These are phyloP conservation scores for Kwoniella shivajii DNA, from an alignment of 1,284 basidiomycete genomes.

Conservation along the genomic window DNA sequence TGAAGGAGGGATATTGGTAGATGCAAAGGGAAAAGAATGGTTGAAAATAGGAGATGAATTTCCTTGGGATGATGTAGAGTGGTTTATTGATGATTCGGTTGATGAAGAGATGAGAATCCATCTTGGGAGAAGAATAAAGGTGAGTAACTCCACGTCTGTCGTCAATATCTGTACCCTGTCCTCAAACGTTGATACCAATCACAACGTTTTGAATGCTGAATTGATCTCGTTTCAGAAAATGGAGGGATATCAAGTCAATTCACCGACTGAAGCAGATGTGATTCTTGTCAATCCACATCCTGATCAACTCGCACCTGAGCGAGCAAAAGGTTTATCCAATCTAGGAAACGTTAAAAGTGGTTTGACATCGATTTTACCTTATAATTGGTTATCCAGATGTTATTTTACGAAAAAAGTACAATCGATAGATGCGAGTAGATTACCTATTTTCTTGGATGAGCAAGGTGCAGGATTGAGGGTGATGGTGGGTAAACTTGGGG, in stretches of 20 bases:
- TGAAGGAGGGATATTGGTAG: not conserved
- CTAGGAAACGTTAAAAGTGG: not conserved
- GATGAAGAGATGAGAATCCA: slow-evolving; percentile 1
- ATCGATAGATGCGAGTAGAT: not conserved
- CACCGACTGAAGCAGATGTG: slow-evolving; percentile 3
- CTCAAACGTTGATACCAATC: not conserved
- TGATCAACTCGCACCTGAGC: not conserved
- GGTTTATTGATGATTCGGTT: slow-evolving; percentile 4
- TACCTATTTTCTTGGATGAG: not conserved
- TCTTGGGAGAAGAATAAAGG: slow-evolving; percentile 4
- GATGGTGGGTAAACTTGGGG: slow-evolving; percentile 6
- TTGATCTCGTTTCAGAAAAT: slow-evolving; percentile 6
- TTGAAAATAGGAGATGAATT: slow-evolving; percentile 1
- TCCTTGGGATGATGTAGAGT: slow-evolving; percentile 6
- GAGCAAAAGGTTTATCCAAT: not conserved
- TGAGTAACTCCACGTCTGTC: not conserved
- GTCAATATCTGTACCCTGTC: not conserved
- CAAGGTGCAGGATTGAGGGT: slow-evolving; percentile 4
- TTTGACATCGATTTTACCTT: slow-evolving; percentile 5
- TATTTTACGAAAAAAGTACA: slow-evolving; percentile 22
- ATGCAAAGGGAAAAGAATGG: slow-evolving; percentile 1
- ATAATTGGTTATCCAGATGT: slow-evolving; percentile 25
- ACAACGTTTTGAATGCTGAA: not conserved
- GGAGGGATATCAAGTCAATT: not conserved
- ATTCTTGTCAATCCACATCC: slow-evolving; percentile 18